Evolutionary conservation across 306 rosid species (phyloP).

Genomic region (Parietaria judaica): DNA sequence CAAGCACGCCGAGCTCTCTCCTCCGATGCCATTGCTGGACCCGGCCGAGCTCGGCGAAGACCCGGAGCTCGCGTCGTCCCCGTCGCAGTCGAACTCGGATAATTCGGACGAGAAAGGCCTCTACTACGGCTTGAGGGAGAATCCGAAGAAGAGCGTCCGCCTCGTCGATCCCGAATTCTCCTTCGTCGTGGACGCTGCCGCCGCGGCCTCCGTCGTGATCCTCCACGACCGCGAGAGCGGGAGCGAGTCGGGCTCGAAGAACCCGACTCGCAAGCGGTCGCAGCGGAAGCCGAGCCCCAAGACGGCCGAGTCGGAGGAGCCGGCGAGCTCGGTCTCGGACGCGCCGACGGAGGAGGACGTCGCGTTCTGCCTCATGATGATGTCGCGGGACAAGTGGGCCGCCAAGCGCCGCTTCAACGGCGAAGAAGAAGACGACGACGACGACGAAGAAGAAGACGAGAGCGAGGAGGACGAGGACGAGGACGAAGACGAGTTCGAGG

Average conservation of each 20-base stretch:
- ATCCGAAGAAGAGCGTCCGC: conserved; percentile 55
- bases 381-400: conserved; percentile 72
- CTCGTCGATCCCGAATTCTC: conserved; percentile 69
- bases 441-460: conserved; percentile 34
- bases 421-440: conserved; percentile 21
- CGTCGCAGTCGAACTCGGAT: conserved; percentile 6
- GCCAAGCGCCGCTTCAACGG: conserved; percentile 7
- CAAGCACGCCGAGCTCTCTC: conserved; percentile 12
- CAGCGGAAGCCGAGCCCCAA: conserved; percentile 33
- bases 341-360: conserved; percentile 67
- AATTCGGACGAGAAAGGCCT: conserved; percentile 34
- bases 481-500: conserved; percentile 30
- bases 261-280: conserved; percentile 62
- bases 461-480: conserved; percentile 26
- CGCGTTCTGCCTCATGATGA: conserved; percentile 77
- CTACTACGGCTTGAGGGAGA: conserved; percentile 51
- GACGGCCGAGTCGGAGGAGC: conserved; percentile 29
- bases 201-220: conserved; percentile 46
- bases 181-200: conserved; percentile 28
- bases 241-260: conserved; percentile 62
- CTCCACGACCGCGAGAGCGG: conserved; percentile 81
- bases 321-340: conserved; percentile 63
- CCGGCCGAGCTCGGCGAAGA: conserved; percentile 35
- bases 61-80: conserved; percentile 42
- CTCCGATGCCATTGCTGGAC: conserved; percentile 3